A percentile compares a stretch with the other conserved stretches of the same genome.
Conservation (phyloP, 371 early-diverging fungal genomes). For the Smittium mucronatum region DNA sequence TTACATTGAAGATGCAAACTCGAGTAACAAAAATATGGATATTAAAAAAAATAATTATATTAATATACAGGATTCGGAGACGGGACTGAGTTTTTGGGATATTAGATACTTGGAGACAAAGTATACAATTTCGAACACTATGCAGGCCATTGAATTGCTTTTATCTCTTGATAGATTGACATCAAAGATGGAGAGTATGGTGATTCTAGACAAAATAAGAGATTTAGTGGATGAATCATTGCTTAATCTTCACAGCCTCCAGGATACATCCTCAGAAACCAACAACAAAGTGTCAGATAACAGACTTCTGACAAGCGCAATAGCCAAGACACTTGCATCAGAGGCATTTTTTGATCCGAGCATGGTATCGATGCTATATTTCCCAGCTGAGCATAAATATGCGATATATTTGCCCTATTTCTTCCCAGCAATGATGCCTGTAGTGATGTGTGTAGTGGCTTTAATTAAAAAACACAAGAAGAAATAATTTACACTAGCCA, state of each 20-base stretch:
- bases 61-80: too few relatives aligned
- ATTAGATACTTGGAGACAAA: too few relatives aligned
- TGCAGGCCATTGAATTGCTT: too few relatives aligned
- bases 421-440: constrained; percentile 72
- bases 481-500: too few relatives aligned
- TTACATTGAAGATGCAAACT: too few relatives aligned
- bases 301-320: constrained; percentile 39
- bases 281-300: constrained; percentile 32
- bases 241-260: constrained; percentile 11
- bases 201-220: constrained; percentile 71
- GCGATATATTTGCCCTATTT: constrained; percentile 96
- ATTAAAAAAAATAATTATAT: too few relatives aligned
- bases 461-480: too few relatives aligned
- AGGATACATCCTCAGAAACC: constrained; percentile 19
- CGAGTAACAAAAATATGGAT: too few relatives aligned
- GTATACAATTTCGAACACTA: too few relatives aligned
- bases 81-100: too few relatives aligned
- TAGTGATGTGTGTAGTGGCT: constrained; percentile 42
- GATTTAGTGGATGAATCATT: constrained; percentile 31
- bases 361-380: constrained; percentile 92
- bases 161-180: too few relatives aligned
- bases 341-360: constrained; percentile 90
- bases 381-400: constrained; percentile 91
- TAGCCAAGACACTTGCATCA: constrained; percentile 58
- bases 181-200: too few relatives aligned